Percentiles rank a stretch among this genome's conserved stretches.
These are phyloP conservation scores for Viola odorata DNA, from an alignment of 345 rosid genomes.

Conservation along the genomic window DNA sequence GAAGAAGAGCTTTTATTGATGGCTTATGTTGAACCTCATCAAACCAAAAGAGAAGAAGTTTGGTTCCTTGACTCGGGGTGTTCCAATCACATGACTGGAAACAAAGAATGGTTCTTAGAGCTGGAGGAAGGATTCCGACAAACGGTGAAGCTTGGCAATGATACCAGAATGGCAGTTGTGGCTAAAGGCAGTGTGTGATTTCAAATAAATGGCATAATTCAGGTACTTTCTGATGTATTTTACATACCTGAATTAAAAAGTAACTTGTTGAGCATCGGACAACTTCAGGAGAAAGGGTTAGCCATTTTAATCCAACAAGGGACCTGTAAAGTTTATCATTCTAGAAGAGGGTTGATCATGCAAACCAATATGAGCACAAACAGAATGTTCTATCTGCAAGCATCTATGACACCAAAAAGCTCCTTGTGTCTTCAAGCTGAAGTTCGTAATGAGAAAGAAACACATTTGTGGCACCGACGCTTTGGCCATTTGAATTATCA, in stretches of 20 bases:
- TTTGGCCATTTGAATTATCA: constrained; percentile 3
- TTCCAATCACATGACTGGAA: too few relatives aligned
- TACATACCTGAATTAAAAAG: background rate
- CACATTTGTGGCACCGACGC: background rate
- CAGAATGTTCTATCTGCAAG: constrained; percentile 3
- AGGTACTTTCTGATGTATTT: constrained; percentile 1
- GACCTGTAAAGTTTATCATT: constrained; percentile 6
- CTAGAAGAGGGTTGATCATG: background rate
- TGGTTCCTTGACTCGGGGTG: too few relatives aligned
- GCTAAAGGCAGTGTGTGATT: background rate
- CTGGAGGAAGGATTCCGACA: background rate
- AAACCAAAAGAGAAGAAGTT: too few relatives aligned
- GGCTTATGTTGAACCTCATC: too few relatives aligned
- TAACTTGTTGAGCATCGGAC: constrained; percentile 3
- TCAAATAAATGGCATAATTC: background rate
- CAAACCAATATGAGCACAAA: constrained; percentile 4
- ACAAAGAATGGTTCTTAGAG: too few relatives aligned
- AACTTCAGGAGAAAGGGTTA: constrained; percentile 1
- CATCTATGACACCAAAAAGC: too few relatives aligned
- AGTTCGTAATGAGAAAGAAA: too few relatives aligned
- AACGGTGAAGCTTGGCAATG: constrained; percentile 6
- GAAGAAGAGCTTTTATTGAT: too few relatives aligned
- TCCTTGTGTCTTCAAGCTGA: background rate
- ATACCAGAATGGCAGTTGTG: background rate
- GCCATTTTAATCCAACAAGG: background rate